phyloP scores from a whole-genome alignment of 2,329 filamentous ascomycete genomes.

The Cercospora sp. region DNA sequence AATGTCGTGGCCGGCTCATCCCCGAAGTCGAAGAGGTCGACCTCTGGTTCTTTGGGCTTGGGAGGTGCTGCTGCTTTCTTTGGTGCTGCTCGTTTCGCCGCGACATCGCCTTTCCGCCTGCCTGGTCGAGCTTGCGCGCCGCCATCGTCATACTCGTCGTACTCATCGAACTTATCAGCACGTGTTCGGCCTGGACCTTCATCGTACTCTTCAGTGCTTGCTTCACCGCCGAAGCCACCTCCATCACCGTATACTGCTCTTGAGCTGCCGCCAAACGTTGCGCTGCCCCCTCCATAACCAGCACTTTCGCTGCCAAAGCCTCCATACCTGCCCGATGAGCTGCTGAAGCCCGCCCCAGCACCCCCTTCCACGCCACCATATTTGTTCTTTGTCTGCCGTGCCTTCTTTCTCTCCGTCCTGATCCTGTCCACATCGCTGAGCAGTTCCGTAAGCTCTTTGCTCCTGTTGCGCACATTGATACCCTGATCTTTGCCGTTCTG shows the following conservation, averaged over 20 bases:
- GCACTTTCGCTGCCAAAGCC: conserved; percentile 82
- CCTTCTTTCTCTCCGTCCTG: conserved; percentile 76
- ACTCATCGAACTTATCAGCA: conserved; percentile 82
- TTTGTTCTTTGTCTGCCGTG: conserved; percentile 84
- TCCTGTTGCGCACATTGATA: conserved; percentile 93
- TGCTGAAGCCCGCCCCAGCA: conserved; percentile 55
- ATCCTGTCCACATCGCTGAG: conserved; percentile 89
- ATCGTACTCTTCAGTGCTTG: conserved; percentile 55
- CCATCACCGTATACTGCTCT: conserved; percentile 90
- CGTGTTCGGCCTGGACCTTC: conserved; percentile 64
- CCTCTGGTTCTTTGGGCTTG: conserved; percentile 84
- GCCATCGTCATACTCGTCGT: conserved; percentile 91
- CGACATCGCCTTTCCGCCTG: conserved; percentile 51
- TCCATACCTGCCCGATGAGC: conserved; percentile 67
- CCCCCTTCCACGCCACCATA: conserved; percentile 93
- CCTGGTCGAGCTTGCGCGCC: conserved; percentile 53
- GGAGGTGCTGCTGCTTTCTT: conserved; percentile 67
- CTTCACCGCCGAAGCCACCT: conserved; percentile 82
- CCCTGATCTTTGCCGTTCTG: conserved; percentile 97
- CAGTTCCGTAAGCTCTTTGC: conserved; percentile 94
- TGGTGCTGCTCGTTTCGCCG: conserved; percentile 38
- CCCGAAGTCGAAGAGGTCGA: conserved; percentile 85
- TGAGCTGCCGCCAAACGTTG: conserved; percentile 64
- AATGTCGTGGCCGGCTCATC: conserved; percentile 53
- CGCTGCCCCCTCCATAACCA: conserved; percentile 36